Evolutionary conservation across 116 monocot genomes (phyloP).

Genomic region (Papilionanthe hybrid): DNA sequence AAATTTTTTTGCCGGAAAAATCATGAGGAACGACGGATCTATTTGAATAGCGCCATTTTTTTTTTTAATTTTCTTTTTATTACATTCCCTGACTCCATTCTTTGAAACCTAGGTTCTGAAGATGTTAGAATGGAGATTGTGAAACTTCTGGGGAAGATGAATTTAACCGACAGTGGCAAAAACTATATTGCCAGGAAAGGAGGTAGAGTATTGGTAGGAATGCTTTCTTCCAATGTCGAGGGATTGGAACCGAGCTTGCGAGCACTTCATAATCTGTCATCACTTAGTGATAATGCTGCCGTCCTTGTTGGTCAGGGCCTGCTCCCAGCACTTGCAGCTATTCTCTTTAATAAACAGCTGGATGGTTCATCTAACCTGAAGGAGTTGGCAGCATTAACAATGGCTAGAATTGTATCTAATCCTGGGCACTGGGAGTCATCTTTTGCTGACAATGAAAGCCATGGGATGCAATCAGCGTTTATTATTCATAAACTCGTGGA

Average conservation of each 20-base stretch:
- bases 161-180: constrained; percentile 33
- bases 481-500: constrained; percentile 31
- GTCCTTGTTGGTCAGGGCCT: constrained; percentile 35
- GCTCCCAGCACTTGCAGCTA: constrained; percentile 31
- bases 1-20: no score
- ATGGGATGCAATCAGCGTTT: constrained; percentile 41
- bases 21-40: no score
- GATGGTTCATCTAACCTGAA: constrained; percentile 19
- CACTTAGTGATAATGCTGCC: constrained; percentile 41
- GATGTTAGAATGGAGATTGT: constrained; percentile 29
- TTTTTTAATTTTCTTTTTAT: no score
- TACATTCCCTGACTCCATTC: no score
- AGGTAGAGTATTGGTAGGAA: constrained; percentile 29
- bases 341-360: constrained; percentile 21
- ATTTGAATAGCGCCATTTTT: no score
- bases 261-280: constrained; percentile 40
- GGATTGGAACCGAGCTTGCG: constrained; percentile 25
- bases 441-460: constrained; percentile 31
- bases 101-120: constrained; percentile 26
- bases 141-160: constrained; percentile 32
- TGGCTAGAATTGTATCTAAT: constrained; percentile 40
- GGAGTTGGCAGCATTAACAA: constrained; percentile 31
- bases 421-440: constrained; percentile 54
- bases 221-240: constrained; percentile 36
- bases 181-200: constrained; percentile 33